phyloP scores from a whole-genome alignment of 1,284 basidiomycete species.

The Microbotryum scabiosae region DNA sequence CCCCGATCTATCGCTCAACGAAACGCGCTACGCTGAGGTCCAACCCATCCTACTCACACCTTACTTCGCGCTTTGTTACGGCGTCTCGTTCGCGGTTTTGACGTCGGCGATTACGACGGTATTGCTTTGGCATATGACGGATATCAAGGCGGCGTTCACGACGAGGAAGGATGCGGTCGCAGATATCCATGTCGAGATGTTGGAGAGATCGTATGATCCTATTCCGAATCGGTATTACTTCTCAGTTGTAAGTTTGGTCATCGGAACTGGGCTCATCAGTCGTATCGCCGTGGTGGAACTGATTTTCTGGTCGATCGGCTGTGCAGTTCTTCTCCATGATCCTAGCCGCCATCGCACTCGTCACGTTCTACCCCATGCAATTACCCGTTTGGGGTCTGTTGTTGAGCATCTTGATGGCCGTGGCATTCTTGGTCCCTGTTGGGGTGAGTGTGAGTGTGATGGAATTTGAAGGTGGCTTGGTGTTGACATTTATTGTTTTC shows the following conservation, averaged over 20 bases:
- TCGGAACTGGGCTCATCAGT: too few relatives aligned
- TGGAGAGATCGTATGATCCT: slow-evolving; percentile 5
- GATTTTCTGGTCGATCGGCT: too few relatives aligned
- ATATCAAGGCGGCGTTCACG: slow-evolving; percentile 38
- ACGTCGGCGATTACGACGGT: slow-evolving; percentile 41
- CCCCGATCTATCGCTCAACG: slow-evolving; percentile 26
- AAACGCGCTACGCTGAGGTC: slow-evolving; percentile 29
- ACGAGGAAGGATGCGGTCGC: background rate
- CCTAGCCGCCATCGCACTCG: slow-evolving; percentile 36
- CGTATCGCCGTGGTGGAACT: too few relatives aligned
- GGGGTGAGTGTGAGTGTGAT: slow-evolving; percentile 37
- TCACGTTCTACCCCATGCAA: slow-evolving; percentile 41
- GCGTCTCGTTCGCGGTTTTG: slow-evolving; percentile 41
- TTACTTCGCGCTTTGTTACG: slow-evolving; percentile 42
- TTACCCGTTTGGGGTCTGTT: slow-evolving; percentile 42
- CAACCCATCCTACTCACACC: slow-evolving; percentile 40
- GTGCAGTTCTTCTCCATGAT: slow-evolving; percentile 35
- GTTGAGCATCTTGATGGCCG: slow-evolving; percentile 39
- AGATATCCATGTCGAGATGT: slow-evolving; percentile 32
- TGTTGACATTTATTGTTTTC: background rate
- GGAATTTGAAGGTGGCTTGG: background rate
- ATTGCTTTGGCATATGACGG: slow-evolving; percentile 41
- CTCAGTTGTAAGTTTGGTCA: too few relatives aligned
- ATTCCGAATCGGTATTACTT: background rate
- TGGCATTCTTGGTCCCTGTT: slow-evolving; percentile 41